These are phyloP conservation scores for Cladophialophora bantiana DNA, from an alignment of 2,329 filamentous ascomycete genomes.

Conservation along the genomic window DNA sequence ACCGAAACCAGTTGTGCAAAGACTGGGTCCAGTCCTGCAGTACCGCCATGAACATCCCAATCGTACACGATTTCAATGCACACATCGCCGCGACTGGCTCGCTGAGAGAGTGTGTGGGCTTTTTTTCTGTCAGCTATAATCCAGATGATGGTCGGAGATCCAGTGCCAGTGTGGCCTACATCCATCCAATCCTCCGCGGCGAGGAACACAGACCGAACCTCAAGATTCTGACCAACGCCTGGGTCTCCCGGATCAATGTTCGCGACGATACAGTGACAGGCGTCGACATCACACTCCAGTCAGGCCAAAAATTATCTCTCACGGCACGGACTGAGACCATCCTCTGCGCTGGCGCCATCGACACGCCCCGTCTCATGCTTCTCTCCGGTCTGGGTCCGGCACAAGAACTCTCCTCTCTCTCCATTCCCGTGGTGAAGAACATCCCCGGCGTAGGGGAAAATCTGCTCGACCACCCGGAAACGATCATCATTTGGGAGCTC, in stretches of 20 bases:
- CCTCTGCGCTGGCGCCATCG: conserved; percentile 79
- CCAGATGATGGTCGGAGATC: conserved; percentile 84
- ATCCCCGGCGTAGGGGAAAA: conserved; percentile 70
- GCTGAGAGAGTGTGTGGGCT: conserved; percentile 79
- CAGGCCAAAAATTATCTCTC: conserved; percentile 62
- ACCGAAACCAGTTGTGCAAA: conserved; percentile 88
- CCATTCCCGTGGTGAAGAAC: conserved; percentile 65
- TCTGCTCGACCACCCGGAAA: conserved; percentile 69
- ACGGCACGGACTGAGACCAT: conserved; percentile 76
- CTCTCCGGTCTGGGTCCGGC: conserved; percentile 62
- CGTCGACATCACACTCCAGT: conserved; percentile 71
- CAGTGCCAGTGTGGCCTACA: conserved; percentile 88
- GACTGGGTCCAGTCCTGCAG: conserved; percentile 88
- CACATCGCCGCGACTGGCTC: conserved; percentile 77
- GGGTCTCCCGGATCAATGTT: conserved; percentile 83
- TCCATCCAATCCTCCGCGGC: conserved; percentile 85
- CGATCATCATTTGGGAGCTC: conserved; percentile 77
- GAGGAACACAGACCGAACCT: conserved; percentile 84
- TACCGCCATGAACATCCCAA: conserved; percentile 77
- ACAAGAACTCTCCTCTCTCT: conserved; percentile 58
- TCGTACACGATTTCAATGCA: conserved; percentile 85
- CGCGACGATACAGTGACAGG: conserved; percentile 71
- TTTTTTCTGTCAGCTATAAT: conserved; percentile 91
- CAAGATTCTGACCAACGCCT: conserved; percentile 84
- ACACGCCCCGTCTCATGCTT: conserved; percentile 74